These are phyloP conservation scores for Lipomyces kockii DNA, from an alignment of 805 yeast species.

Conservation along the genomic window DNA sequence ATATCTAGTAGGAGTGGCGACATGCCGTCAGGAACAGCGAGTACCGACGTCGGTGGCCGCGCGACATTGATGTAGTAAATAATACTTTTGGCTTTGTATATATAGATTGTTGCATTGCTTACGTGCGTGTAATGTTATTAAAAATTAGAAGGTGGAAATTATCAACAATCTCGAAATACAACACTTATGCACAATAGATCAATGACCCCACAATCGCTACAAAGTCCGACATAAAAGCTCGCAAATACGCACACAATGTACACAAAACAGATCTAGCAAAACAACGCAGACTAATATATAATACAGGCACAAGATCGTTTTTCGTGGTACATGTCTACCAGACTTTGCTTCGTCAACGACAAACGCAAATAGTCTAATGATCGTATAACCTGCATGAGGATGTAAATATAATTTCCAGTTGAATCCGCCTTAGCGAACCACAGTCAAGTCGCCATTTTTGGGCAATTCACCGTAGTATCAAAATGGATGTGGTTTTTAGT, in stretches of 20 bases:
- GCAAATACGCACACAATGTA: background rate
- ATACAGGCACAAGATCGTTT: background rate
- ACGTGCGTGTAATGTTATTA: background rate
- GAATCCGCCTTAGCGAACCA: no score
- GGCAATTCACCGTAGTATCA: background rate
- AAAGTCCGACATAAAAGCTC: background rate
- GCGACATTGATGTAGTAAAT: slow-evolving; percentile 69
- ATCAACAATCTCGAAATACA: background rate
- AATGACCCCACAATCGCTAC: background rate
- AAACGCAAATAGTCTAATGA: background rate
- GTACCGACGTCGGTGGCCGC: slow-evolving; percentile 83
- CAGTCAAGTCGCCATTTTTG: no score
- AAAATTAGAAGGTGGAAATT: background rate
- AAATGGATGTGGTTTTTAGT: background rate
- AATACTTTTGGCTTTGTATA: background rate
- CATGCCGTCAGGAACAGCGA: slow-evolving; percentile 83
- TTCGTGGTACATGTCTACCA: background rate
- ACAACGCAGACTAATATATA: background rate
- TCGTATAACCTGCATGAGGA: background rate
- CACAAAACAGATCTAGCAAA: background rate
- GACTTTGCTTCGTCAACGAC: background rate
- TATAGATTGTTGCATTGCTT: background rate
- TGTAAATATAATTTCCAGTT: background rate
- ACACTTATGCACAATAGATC: background rate
- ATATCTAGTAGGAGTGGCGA: slow-evolving; percentile 79